These are phyloP conservation scores for Peronospora belbahrii DNA, from an alignment of 352 stramenopile genomes.

Conservation along the genomic window DNA sequence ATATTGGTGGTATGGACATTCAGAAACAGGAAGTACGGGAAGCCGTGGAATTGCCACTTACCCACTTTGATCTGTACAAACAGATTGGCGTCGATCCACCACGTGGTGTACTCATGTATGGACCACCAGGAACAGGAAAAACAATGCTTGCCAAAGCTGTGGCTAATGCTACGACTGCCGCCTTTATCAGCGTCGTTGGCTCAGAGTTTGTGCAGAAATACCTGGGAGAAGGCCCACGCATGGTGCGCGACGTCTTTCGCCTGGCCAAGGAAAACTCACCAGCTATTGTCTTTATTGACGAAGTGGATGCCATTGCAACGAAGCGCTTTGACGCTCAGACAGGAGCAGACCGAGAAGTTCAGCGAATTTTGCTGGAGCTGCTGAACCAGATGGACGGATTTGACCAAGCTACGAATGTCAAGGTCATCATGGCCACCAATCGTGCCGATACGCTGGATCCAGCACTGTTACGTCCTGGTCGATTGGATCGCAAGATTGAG, in stretches of 20 bases:
- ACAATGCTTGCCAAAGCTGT: conserved; percentile 99
- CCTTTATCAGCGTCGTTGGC: conserved; percentile 96
- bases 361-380: conserved; percentile 99
- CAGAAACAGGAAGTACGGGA: conserved; percentile 99
- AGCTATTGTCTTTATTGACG: conserved; percentile 99
- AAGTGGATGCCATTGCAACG: conserved; percentile 99
- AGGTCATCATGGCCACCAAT: conserved; percentile 99
- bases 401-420: conserved; percentile 99
- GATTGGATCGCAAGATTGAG: conserved; percentile 99
- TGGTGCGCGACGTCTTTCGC: conserved; percentile 99
- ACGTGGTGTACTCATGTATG: conserved; percentile 97
- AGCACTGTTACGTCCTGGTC: conserved; percentile 94
- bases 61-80: conserved; percentile 99
- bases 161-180: conserved; percentile 97
- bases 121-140: conserved; percentile 93
- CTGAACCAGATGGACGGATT: conserved; percentile 99
- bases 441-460: conserved; percentile 98
- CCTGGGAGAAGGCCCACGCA: conserved; percentile 96
- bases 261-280: conserved; percentile 98
- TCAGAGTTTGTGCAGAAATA: conserved; percentile 99
- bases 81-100: conserved; percentile 99
- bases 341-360: conserved; percentile 92
- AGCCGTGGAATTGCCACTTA: conserved; percentile 98
- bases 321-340: conserved; percentile 99
- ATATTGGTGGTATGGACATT: conserved; percentile 99